Evolutionary conservation across 1,284 basidiomycete genomes (phyloP).

Genomic region (Irpex rosettiformis): DNA sequence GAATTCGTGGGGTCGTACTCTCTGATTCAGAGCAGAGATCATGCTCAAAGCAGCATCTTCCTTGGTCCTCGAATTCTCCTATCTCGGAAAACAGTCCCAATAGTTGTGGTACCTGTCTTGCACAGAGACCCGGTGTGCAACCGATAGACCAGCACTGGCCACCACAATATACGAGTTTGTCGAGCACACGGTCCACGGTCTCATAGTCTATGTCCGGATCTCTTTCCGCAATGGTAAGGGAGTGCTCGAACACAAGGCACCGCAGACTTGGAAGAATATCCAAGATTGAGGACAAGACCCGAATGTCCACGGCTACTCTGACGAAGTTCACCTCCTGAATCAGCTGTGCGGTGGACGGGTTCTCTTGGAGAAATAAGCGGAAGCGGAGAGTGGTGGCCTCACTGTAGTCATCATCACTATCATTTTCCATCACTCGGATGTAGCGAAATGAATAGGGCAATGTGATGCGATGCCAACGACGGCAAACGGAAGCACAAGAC

Average conservation of each 20-base stretch:
- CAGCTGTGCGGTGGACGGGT: not conserved
- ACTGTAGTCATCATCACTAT: not conserved
- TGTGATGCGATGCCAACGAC: not conserved
- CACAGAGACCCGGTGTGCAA: not conserved
- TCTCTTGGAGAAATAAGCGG: not conserved
- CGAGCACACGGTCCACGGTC: not conserved
- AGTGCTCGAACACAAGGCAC: not conserved
- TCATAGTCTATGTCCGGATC: not conserved
- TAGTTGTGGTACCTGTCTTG: not conserved
- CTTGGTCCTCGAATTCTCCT: not conserved
- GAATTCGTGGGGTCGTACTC: not conserved
- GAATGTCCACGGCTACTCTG: not conserved
- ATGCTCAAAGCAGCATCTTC: not conserved
- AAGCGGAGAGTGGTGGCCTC: not conserved
- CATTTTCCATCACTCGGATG: not conserved
- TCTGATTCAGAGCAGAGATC: not conserved
- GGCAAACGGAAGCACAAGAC: not conserved
- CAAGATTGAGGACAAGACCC: not conserved
- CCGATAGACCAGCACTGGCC: not conserved
- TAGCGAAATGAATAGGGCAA: not conserved
- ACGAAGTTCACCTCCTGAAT: not conserved
- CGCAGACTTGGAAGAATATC: not conserved
- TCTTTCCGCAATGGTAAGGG: not conserved
- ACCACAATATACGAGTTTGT: not conserved
- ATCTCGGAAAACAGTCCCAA: not conserved